phyloP scores from a whole-genome alignment of 148 eudicot genomes.

The Gaultheria prostrata region DNA sequence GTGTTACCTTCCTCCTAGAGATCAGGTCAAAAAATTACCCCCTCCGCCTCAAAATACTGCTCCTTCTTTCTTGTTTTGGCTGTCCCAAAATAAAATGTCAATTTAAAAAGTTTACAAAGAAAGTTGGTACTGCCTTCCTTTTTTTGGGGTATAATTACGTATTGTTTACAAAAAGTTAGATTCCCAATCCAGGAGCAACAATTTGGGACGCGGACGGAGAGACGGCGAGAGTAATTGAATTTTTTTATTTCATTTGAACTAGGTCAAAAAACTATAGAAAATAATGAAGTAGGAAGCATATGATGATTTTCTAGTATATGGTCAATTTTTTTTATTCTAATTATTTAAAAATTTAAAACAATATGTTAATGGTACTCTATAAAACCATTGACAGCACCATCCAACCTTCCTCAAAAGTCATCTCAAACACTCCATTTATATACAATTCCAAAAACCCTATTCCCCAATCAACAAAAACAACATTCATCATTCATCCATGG shows the following conservation, averaged over 20 bases:
- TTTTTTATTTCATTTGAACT: not conserved
- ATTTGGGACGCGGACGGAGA: no score
- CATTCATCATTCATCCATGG: not conserved
- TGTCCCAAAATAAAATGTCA: no score
- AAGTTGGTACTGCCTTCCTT: no score
- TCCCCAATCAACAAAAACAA: not conserved
- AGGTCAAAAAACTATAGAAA: no score
- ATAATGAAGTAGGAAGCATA: not conserved
- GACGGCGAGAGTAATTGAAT: no score
- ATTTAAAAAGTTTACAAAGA: no score
- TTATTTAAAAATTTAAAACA: not conserved
- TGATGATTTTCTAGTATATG: not conserved
- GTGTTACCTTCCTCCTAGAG: not conserved
- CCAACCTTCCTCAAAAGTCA: not conserved
- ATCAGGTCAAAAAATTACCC: not conserved
- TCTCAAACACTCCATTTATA: slow-evolving; percentile 14
- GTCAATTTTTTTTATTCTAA: not conserved
- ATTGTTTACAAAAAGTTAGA: no score
- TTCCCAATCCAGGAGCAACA: no score
- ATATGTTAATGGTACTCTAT: not conserved
- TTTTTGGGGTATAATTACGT: no score
- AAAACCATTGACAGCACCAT: not conserved
- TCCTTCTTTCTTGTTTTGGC: no score
- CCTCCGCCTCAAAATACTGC: no score
- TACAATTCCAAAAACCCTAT: not conserved